Base-by-base conservation (phyloP, 2,329 filamentous ascomycete genomes). In the Colletotrichum liriopes region DNA sequence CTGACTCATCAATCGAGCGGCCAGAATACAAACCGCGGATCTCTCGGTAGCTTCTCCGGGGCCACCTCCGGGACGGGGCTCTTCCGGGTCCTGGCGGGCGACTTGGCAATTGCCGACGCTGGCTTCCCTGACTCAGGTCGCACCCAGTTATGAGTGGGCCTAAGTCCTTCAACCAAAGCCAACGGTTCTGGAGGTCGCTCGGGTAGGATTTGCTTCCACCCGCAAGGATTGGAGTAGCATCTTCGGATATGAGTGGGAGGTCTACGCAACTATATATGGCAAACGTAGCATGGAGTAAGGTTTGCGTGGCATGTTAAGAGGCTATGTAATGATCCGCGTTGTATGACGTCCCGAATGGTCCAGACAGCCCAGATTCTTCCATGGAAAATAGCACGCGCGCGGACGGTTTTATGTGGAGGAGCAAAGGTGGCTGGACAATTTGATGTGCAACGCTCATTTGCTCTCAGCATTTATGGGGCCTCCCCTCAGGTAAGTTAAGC, bases 321-420 rank as follows among this genome's bases (percentile, higher is more conserved):
- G 32, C 60, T 62, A 41, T 55, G 61, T 35, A 43, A 55, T 8
- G 49, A 64, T 49, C 32, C 49, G 61, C 61, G 35, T 64, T 23
- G 26, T 29, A 54, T 41, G 47, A 37, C 35, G 26, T 39, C 35
- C n/a, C 11, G 4, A 5, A 18, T 11, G 47, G 23, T 18, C 35
- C 3, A n/a, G 23, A 39, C 47, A 37, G 32, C 32, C 32, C 6
- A n/a, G 47, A 23, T 23, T 43, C 9, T n/a, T 52, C 47, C 18
- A 52, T 41, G 45, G 23, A 41, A n/a, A 63, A 61, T 37, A 59
- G 16, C 23, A 26, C 45, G n/a, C 47, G 18, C 23, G 45, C 20
- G n/a, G 43, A 37, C 11, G 29, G 59, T 51, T 51, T 51, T 47
- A 37, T 62, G 59, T 62, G n/a, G 59, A 62, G 9, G 59, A 7